Base-by-base conservation (phyloP, 306 rosid genomes). In the Vigna hirtella region DNA sequence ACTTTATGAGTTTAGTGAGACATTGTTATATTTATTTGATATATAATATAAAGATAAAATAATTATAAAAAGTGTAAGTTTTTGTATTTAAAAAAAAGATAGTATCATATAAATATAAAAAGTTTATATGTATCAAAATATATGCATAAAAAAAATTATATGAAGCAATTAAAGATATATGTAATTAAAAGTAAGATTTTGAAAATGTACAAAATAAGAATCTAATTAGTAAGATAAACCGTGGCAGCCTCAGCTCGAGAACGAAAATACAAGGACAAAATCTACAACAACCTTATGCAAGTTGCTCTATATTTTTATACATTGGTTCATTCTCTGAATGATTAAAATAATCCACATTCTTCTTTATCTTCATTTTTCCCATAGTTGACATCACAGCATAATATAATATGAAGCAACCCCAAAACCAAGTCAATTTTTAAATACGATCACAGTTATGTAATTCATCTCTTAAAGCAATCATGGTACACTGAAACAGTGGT, bases 201-300 rank as follows among this genome's bases (percentile, higher is more conserved):
- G 34, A 70, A 59, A 62, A 51, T 16, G 65, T 50, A 62, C 24
- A 62, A 53, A 52, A 7, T 30, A 77, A 4, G 36, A 20, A 18
- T 70, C 48, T 64, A 18, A 55, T 70, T 15, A 66, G 18, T 78
- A 51, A 78, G 62, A 71, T 70, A 82, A 72, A 50, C 76, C 75
- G n/a, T 36, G 62, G 12, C 62, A 70, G n/a, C 62, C 7, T n/a
- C 9, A 5, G 2, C 0, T 49, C 24, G 36, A 36, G 34, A 70
- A 79, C 77, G 66, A 70, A 48, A 22, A 74, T 34, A 43, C 42
- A 45, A 73, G 16, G 79, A 80, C 75, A 65, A 24, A 62, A 18
- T 79, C 42, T 38, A 56, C 16, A 16, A 16, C 40, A 13, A 52
- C n/a, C 34, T 53, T 14, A 43, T 70, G 63, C 82, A 77, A 82